These are phyloP conservation scores for Russula emetica DNA, from an alignment of 768 basidiomycete genomes.

Conservation along the genomic window DNA sequence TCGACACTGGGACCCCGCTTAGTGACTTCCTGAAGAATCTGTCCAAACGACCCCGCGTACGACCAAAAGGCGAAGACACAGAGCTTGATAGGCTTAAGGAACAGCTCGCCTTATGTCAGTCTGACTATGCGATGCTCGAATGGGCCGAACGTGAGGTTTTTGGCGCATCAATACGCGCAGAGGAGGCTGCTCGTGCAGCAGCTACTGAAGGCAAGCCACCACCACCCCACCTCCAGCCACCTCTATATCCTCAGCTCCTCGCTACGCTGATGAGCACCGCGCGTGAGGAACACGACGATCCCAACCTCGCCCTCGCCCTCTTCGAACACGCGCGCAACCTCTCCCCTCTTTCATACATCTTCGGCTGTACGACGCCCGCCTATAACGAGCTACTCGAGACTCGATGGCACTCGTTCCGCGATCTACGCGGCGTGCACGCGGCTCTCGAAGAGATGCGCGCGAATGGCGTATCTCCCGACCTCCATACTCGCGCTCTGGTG, in stretches of 20 bases:
- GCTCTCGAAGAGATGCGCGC: conserved; percentile 77
- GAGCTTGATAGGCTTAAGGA: conserved; percentile 67
- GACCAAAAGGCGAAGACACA: conserved; percentile 31
- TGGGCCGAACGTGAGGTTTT: conserved; percentile 75
- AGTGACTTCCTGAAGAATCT: conserved; percentile 51
- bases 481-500: conserved; percentile 52
- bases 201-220: conserved; percentile 31
- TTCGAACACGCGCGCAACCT: conserved; percentile 75
- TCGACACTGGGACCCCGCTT: conserved; percentile 24
- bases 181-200: conserved; percentile 43
- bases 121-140: conserved; percentile 64
- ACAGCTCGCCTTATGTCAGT: conserved; percentile 63
- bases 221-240: conserved; percentile 43
- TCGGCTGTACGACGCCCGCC: conserved; percentile 81
- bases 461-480: conserved; percentile 69
- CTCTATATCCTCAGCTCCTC: conserved; percentile 70
- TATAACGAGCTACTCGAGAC: conserved; percentile 88
- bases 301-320: conserved; percentile 74
- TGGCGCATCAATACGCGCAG: conserved; percentile 49
- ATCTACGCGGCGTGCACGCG: conserved; percentile 67
- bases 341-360: conserved; percentile 77
- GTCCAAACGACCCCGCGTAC: conserved; percentile 41
- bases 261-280: conserved; percentile 74
- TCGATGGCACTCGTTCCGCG: conserved; percentile 81
- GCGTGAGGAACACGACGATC: conserved; percentile 72